Conservation (phyloP, 495 filamentous ascomycete species). For the Penicillium roqueforti region DNA sequence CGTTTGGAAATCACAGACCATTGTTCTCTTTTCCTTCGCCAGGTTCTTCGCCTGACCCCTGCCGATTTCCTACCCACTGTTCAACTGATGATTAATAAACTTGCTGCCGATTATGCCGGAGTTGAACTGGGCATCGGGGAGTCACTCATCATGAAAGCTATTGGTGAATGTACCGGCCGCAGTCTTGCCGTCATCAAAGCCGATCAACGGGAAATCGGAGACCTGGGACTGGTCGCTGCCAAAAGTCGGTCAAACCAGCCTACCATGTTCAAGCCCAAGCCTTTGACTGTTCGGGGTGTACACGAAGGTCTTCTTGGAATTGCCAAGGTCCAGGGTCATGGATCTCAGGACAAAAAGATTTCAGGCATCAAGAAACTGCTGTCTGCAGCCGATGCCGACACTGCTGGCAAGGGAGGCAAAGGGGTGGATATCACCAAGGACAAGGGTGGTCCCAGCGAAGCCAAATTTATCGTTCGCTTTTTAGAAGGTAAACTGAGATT, state of each 20-base stretch:
- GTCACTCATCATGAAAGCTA: slow-evolving; percentile 96
- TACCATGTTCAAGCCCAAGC: slow-evolving; percentile 96
- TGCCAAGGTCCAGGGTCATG: slow-evolving; percentile 80
- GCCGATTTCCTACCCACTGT: slow-evolving; percentile 82
- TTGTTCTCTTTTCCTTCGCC: slow-evolving; percentile 84
- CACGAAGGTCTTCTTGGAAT: slow-evolving; percentile 86
- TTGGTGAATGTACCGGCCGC: slow-evolving; percentile 89
- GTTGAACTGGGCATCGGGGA: slow-evolving; percentile 97
- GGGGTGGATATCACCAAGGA: slow-evolving; percentile 83
- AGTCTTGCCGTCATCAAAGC: slow-evolving; percentile 82
- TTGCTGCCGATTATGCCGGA: slow-evolving; percentile 93
- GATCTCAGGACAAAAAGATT: slow-evolving; percentile 85
- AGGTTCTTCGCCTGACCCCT: slow-evolving; percentile 88
- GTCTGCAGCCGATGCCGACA: slow-evolving; percentile 72
- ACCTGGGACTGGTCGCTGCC: slow-evolving; percentile 88
- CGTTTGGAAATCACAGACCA: slow-evolving; percentile 79
- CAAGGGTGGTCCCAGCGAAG: slow-evolving; percentile 90
- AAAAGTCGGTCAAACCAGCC: slow-evolving; percentile 91
- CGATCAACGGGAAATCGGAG: slow-evolving; percentile 93
- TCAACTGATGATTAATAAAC: slow-evolving; percentile 94
- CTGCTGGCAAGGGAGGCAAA: slow-evolving; percentile 61
- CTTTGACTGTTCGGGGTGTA: slow-evolving; percentile 80
- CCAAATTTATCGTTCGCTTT: slow-evolving; percentile 89
- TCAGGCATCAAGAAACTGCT: slow-evolving; percentile 92
- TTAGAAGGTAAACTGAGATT: slow-evolving; percentile 90